Evolutionary conservation across 1,284 basidiomycete genomes (phyloP), one percentile per base, ranked within the genome.

Genomic region (Ustilago shanxiensis): DNA sequence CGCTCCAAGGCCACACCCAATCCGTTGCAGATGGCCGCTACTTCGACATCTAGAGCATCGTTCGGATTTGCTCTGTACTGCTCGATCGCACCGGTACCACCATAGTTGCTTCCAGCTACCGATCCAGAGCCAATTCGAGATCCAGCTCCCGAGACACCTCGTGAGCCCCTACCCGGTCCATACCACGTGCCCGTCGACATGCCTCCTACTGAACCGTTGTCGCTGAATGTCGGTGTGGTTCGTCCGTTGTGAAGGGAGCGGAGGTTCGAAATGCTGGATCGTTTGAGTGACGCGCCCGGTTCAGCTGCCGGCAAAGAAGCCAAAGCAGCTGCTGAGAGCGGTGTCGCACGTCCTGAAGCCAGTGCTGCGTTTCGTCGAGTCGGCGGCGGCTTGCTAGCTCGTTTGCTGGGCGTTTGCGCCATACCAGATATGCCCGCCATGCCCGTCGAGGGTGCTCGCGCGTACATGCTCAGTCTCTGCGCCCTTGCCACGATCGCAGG

Each of bases 21-120:
- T 18, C 90, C 89, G 84, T 95, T 95, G 70, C 91, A 92, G 45
- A 95, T 87, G 33, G 87, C 87, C 4, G 92, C 92, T 39, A 95
- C 90, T 83, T 94, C 92, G 8, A 88, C 86, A 86, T 95, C 94
- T 37, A 95, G 89, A 4, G 93, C 93, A 84, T 95, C 94, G 68
- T 90, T 90, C 49, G 88, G 82, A 84, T 92, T 94, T 3, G 92
- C 90, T n/a, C 89, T 85, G 86, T 95, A 95, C 71, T 90, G 60
- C 47, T 74, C 76, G 14, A 77, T 77, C 26, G 59, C 50, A 8
- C 67, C 72, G 2, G 60, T 74, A 11, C 49, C 70, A 22, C 75
- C 74, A 31, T 72, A 73, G 47, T 28, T 67, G 26, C 72, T 72
- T 31, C 71, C 71, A 10, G 71, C 66, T 8, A 77, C 75, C 9